Evolutionary conservation across 805 yeast species (phyloP).

Genomic region (Sugiyamaella floridensis): DNA sequence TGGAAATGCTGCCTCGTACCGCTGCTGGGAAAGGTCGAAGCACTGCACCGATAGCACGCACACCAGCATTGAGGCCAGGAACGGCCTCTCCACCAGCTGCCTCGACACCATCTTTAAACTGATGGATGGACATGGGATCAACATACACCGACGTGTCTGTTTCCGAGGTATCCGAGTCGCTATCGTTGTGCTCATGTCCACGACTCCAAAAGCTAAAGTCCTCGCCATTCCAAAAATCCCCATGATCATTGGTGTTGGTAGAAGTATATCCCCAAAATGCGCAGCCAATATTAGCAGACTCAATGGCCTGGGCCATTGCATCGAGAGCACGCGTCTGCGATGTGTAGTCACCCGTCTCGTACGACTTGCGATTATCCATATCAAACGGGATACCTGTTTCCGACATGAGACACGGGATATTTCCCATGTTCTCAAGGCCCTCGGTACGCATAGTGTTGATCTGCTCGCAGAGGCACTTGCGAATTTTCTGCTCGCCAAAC

Average conservation of each 20-base stretch:
- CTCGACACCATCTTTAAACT: conserved; percentile 1
- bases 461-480: conserved; percentile 66
- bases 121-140: not conserved
- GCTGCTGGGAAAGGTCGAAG: conserved; percentile 70
- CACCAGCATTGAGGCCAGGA: conserved; percentile 41
- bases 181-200: not conserved
- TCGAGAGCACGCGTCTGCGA: conserved; percentile 80
- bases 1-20: conserved; percentile 50
- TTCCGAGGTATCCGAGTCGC: conserved; percentile 15
- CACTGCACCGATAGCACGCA: conserved; percentile 67
- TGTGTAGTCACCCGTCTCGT: conserved; percentile 53
- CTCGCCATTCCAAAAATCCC: conserved; percentile 91
- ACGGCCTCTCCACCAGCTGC: conserved; percentile 20
- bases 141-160: not conserved
- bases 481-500: conserved; percentile 69
- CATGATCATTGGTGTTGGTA: conserved; percentile 71
- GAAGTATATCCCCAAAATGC: conserved; percentile 84
- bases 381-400: conserved; percentile 99
- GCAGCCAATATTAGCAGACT: conserved; percentile 61
- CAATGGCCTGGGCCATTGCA: conserved; percentile 73
- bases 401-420: conserved; percentile 70
- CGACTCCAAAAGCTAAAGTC: conserved; percentile 81
- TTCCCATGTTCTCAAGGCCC: conserved; percentile 54
- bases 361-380: conserved; percentile 78
- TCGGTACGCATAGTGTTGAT: conserved; percentile 61